Percentiles rank a stretch among this genome's conserved stretches.
Conservation (phyloP, 495 filamentous ascomycete genomes). For the Hypomontagnella submonticulosa region DNA sequence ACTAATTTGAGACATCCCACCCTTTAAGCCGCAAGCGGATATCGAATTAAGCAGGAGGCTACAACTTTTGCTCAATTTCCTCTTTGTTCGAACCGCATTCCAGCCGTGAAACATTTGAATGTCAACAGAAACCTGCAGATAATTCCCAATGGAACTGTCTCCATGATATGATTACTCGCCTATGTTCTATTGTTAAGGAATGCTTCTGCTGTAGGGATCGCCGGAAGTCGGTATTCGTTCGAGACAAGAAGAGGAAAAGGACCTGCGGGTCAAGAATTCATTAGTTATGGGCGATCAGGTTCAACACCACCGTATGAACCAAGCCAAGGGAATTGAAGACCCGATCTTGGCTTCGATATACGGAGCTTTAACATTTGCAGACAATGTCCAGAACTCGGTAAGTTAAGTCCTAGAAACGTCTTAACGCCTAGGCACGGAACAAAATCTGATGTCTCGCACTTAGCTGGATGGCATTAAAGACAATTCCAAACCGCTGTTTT, state of each 20-base stretch:
- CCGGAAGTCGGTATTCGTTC: too few relatives aligned
- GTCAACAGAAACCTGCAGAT: conserved; percentile 3
- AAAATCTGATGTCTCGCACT: background rate
- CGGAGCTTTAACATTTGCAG: background rate
- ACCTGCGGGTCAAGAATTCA: background rate
- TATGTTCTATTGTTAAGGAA: too few relatives aligned
- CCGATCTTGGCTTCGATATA: conserved; percentile 1
- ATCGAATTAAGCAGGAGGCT: too few relatives aligned
- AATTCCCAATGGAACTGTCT: too few relatives aligned
- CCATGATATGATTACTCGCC: too few relatives aligned
- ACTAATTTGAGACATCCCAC: too few relatives aligned
- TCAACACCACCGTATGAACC: background rate
- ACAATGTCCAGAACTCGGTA: conserved; percentile 18
- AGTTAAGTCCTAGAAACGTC: background rate
- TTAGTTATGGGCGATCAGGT: conserved; percentile 3
- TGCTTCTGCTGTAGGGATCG: too few relatives aligned
- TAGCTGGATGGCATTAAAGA: conserved; percentile 35
- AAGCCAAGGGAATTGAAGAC: background rate
- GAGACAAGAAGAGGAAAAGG: too few relatives aligned
- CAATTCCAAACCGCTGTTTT: conserved; percentile 30
- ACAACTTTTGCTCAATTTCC: background rate
- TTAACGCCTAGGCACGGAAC: too few relatives aligned
- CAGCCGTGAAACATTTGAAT: background rate
- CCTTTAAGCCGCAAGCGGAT: too few relatives aligned
- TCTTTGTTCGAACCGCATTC: conserved; percentile 23